Evolutionary conservation across 805 yeast genomes (phyloP), one percentile per base, ranked within the genome.

Genomic region (Candida silvatica): DNA sequence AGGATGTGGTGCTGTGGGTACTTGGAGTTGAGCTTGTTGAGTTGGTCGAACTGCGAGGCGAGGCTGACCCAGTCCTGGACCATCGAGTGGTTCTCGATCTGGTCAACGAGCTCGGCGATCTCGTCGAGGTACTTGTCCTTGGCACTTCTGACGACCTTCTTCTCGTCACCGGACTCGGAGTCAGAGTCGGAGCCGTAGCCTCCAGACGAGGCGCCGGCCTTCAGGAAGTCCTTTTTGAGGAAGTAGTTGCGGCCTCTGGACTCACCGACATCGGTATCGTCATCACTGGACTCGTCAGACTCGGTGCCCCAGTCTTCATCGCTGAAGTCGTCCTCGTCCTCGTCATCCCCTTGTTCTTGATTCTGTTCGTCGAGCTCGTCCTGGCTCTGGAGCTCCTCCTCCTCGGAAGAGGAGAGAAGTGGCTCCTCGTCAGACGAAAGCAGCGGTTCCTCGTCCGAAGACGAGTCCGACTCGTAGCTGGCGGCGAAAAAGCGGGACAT

Each of bases 401-500:
- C 31, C 7, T 27, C 31, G 19, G 20, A 46, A 8, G 54, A 48
- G 19, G 59, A 48, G 20, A 70, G 63, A 37, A 67, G 56, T 44
- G 74, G 63, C 54, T 71, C 74, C 48, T 77, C 84, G 47, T 77
- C 83, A 29, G 75, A 70, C 37, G 83, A 73, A 41, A 71, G 61
- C 40, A 68, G 58, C 47, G 66, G 56, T 42, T 67, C 71, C 41
- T 66, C 73, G 46, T 71, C 78, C 28, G 76, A 69, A n/a, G 25
- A 67, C 29, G 43, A 47, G 31, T 71, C 68, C 37, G 72, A 74
- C 35, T 77, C 74, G 43, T 69, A 65, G 53, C 62, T 64, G 19
- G 76, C 62, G 37, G 77, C 77, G 68, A 92, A 92, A 74, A 92
- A 90, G 66, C 95, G 83, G 49, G 97, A 86, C 95, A 87, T 87